These are phyloP conservation scores for Apiospora arundinis DNA, from an alignment of 2,329 filamentous ascomycete genomes.

Conservation along the genomic window DNA sequence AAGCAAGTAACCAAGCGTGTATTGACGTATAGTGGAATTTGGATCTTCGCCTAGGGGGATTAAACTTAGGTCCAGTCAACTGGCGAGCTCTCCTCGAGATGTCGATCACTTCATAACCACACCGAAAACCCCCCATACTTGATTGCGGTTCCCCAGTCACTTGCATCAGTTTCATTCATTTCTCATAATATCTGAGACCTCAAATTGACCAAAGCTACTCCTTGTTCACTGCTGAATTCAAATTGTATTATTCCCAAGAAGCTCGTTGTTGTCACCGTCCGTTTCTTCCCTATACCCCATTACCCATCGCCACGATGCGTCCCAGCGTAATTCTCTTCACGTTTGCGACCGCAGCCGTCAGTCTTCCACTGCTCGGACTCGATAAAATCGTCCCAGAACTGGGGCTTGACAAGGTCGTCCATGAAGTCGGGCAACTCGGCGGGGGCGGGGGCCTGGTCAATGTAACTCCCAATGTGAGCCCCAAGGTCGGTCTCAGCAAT, in stretches of 20 bases:
- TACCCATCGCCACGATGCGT: neutral
- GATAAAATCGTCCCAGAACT: neutral
- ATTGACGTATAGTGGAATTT: neutral
- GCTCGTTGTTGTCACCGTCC: neutral
- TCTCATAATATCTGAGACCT: neutral
- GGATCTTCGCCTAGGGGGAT: neutral
- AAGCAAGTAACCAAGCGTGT: neutral
- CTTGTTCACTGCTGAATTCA: too few species aligned
- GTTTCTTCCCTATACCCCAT: neutral
- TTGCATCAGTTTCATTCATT: neutral
- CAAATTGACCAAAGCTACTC: neutral
- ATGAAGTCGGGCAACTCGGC: neutral
- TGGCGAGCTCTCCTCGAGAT: neutral
- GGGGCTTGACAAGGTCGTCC: neutral
- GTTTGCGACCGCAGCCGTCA: neutral
- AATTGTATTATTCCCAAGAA: neutral
- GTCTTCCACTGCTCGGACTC: neutral
- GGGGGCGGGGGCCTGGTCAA: conserved; percentile 25
- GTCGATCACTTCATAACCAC: neutral
- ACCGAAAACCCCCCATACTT: neutral
- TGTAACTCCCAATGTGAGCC: conserved; percentile 28
- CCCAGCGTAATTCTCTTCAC: neutral
- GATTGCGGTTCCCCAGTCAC: neutral
- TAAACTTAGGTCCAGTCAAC: neutral
- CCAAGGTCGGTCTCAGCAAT: conserved; percentile 25